Evolutionary conservation across 2,329 filamentous ascomycete species (phyloP), one percentile per base, ranked within the genome.

Genomic region (Dactylellina parvicollis): DNA sequence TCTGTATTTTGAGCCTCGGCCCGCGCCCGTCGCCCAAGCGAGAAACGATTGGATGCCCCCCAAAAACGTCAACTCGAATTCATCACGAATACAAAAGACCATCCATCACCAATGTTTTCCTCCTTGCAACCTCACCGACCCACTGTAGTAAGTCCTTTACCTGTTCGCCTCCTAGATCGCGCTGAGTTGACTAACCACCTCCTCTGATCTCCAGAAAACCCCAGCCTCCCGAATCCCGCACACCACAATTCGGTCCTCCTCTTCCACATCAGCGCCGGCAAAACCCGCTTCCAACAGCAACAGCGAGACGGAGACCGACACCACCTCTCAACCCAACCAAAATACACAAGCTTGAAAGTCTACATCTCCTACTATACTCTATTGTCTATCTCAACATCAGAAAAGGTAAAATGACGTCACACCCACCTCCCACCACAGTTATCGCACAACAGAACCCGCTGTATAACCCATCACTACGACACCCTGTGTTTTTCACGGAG

Each of bases 401-500:
- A 28, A 16, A 14, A 20, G 30, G 3, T 26, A 28, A 52, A 38
- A 72, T 72, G 67, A 72, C 59, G 59, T 72, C 67, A 72, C 10
- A 26, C 14, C 20, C 34, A 5, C 38, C 42, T 3, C n/a, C n/a
- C n/a, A n/a, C n/a, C n/a, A n/a, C n/a, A n/a, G n/a, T n/a, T n/a
- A 38, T n/a, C 4, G 24, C 46, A 34, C 34, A 57, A 42, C 74
- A 77, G 20, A 78, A 79, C 62, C 66, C 59, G 18, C 74, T 77
- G 3, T 85, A 85, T 78, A 84, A 90, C 79, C 82, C 86, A 8
- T 86, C 90, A 0, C 83, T 83, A 38, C 82, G 86, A 24, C 90
- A 93, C 76, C 90, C 90, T 0, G 90, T 92, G 0, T 93, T 93
- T 81, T 92, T 92, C 81, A 90, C 89, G 0, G 83, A 86, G 28